A percentile compares a stretch with the other conserved stretches of the same genome.
phyloP scores from a whole-genome alignment of 441 rosid species.

The Rhodomyrtus psidioides region DNA sequence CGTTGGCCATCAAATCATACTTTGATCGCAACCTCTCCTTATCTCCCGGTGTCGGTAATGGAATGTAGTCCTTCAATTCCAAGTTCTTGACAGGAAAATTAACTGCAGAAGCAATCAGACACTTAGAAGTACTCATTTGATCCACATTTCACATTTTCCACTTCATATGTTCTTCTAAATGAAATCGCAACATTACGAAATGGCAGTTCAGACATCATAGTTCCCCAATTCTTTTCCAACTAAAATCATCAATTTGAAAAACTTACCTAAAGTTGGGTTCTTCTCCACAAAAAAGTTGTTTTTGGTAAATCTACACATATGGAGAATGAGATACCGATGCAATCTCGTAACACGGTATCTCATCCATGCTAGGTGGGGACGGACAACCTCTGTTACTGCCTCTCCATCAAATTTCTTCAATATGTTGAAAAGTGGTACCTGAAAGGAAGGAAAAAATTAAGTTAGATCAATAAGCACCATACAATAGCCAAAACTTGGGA shows the following conservation, averaged over 20 bases:
- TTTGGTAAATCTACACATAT: slow-evolving; percentile 89
- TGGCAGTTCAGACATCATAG: neutral
- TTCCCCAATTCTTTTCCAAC: neutral
- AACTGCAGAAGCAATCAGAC: slow-evolving; percentile 33
- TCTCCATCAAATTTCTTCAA: slow-evolving; percentile 96
- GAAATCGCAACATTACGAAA: neutral
- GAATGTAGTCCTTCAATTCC: slow-evolving; percentile 90
- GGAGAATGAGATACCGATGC: slow-evolving; percentile 81
- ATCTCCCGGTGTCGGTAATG: slow-evolving; percentile 60
- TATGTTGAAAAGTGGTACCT: slow-evolving; percentile 85
- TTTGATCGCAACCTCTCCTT: slow-evolving; percentile 51
- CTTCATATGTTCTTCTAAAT: neutral
- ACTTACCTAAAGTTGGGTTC: slow-evolving; percentile 84
- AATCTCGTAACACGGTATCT: slow-evolving; percentile 67
- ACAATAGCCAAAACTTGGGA: neutral
- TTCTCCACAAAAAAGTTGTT: slow-evolving; percentile 91
- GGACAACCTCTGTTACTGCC: slow-evolving; percentile 77
- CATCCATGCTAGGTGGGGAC: slow-evolving; percentile 77
- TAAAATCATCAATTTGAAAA: neutral
- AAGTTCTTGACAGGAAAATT: slow-evolving; percentile 95
- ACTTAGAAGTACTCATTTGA: neutral
- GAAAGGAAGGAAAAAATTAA: slow-evolving; percentile 5
- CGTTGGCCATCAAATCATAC: slow-evolving; percentile 85
- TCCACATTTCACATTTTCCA: neutral
- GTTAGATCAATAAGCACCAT: neutral